Conservation (phyloP, 371 early-diverging fungal genomes). For the Mortierella sp. region DNA sequence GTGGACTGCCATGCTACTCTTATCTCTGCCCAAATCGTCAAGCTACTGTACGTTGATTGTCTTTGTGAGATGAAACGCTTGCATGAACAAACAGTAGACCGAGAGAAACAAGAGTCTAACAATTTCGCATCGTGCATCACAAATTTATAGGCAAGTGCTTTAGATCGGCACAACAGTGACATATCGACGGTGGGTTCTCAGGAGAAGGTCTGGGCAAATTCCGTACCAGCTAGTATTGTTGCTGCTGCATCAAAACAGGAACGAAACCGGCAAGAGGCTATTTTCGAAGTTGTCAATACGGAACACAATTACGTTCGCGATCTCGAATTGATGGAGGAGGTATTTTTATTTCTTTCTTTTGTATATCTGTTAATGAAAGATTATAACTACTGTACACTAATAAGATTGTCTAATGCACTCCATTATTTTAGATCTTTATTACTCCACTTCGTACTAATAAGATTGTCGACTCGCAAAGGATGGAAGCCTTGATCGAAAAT, state of each 20-base stretch:
- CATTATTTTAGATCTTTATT: conserved; percentile 72
- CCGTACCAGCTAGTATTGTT: conserved; percentile 76
- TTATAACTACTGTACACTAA: not conserved
- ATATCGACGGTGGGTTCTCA: conserved; percentile 29
- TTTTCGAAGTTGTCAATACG: conserved; percentile 91
- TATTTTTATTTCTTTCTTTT: conserved; percentile 43
- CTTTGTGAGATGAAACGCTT: not conserved
- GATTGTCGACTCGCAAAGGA: conserved; percentile 71
- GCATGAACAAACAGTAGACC: not conserved
- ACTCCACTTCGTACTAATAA: conserved; percentile 76
- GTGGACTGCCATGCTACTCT: conserved; percentile 44
- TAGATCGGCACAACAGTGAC: conserved; percentile 44
- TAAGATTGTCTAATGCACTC: not conserved
- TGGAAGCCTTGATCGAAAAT: conserved; percentile 73
- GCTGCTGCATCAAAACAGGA: conserved; percentile 81
- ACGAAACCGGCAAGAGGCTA: conserved; percentile 90
- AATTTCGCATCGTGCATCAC: not conserved
- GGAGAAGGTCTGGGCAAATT: conserved; percentile 71
- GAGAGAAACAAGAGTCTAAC: not conserved
- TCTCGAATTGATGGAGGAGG: conserved; percentile 77
- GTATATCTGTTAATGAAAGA: not conserved
- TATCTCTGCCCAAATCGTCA: conserved; percentile 52
- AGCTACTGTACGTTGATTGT: conserved; percentile 27
- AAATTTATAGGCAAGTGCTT: conserved; percentile 22
- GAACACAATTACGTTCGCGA: conserved; percentile 93